phyloP scores from a whole-genome alignment of 192 early-diverging fungal genomes.

The Phlyctochytrium planicorne region DNA sequence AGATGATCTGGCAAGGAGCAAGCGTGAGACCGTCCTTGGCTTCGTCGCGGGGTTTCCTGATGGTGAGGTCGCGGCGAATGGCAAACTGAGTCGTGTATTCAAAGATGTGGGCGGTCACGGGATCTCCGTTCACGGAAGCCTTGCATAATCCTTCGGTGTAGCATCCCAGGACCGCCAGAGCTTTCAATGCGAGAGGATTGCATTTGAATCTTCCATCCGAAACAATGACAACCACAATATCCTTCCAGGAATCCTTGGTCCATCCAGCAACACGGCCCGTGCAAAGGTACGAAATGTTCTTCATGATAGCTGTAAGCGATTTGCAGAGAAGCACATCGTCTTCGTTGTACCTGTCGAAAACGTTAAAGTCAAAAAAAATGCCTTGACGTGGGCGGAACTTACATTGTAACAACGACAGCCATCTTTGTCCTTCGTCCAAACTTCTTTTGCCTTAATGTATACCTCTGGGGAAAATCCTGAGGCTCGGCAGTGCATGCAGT shows the following conservation, averaged over 20 bases:
- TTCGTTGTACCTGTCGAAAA: conserved; percentile 63
- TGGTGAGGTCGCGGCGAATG: conserved; percentile 65
- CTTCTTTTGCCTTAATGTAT: conserved; percentile 54
- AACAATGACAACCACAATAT: conserved; percentile 70
- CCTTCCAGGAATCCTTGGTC: conserved; percentile 68
- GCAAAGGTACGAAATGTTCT: conserved; percentile 68
- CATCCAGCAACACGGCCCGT: conserved; percentile 57
- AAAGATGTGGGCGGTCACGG: conserved; percentile 55
- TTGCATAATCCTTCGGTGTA: conserved; percentile 54
- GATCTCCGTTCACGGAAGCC: conserved; percentile 38
- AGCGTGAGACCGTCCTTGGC: conserved; percentile 52
- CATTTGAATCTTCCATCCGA: conserved; percentile 78
- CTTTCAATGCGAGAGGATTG: conserved; percentile 69
- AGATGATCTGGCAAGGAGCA: conserved; percentile 85
- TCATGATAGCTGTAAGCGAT: conserved; percentile 62
- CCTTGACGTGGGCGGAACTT: conserved; percentile 20
- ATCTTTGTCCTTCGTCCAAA: conserved; percentile 60
- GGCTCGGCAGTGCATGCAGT: conserved; percentile 69
- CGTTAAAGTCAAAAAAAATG: conserved; percentile 50
- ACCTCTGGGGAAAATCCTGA: conserved; percentile 56
- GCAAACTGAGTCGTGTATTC: conserved; percentile 52
- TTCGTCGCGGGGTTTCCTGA: conserved; percentile 60
- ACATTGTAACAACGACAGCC: conserved; percentile 78
- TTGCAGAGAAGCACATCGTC: conserved; percentile 61
- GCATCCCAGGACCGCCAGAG: conserved; percentile 61